Percentiles rank a stretch among this genome's conserved stretches.
phyloP scores from a whole-genome alignment of 1,139 yeast genomes.

The Candida tetrigidarum region DNA sequence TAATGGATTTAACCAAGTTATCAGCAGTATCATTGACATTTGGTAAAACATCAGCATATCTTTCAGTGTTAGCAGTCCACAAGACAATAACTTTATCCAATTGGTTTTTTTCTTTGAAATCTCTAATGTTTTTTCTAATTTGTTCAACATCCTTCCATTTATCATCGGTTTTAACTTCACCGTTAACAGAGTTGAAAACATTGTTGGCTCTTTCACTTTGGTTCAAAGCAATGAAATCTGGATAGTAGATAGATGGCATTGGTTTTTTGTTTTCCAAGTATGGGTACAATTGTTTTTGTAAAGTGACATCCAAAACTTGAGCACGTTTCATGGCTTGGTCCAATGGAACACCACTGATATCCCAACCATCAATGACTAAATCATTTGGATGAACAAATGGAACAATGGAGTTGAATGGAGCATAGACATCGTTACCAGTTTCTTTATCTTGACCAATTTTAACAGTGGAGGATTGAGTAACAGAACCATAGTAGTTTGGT shows the following conservation, averaged over 20 bases:
- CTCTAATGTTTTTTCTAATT: constrained; percentile 81
- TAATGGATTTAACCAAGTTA: constrained; percentile 73
- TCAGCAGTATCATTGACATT: constrained; percentile 92
- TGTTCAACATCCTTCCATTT: constrained; percentile 93
- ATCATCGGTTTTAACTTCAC: constrained; percentile 56
- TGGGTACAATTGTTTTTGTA: constrained; percentile 77
- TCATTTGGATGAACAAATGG: constrained; percentile 93
- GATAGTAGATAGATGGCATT: constrained; percentile 86
- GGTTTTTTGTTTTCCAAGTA: constrained; percentile 70
- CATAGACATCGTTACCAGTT: constrained; percentile 82
- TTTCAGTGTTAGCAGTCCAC: constrained; percentile 98
- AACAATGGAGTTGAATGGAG: constrained; percentile 87
- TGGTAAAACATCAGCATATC: constrained; percentile 75
- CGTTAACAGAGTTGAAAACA: constrained; percentile 58
- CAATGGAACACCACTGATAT: constrained; percentile 73
- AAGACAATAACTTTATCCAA: constrained; percentile 88
- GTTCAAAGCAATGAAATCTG: constrained; percentile 95
- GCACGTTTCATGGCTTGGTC: constrained; percentile 85
- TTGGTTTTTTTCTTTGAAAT: constrained; percentile 71
- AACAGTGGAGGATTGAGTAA: constrained; percentile 89
- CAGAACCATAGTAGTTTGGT: constrained; percentile 95
- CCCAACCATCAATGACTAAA: constrained; percentile 94
- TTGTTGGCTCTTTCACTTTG: constrained; percentile 93
- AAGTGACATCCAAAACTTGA: constrained; percentile 81
- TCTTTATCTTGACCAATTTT: constrained; percentile 82